Evolutionary conservation across 192 early-diverging fungal species (phyloP).

Genomic region (Backusella mclennaniae): DNA sequence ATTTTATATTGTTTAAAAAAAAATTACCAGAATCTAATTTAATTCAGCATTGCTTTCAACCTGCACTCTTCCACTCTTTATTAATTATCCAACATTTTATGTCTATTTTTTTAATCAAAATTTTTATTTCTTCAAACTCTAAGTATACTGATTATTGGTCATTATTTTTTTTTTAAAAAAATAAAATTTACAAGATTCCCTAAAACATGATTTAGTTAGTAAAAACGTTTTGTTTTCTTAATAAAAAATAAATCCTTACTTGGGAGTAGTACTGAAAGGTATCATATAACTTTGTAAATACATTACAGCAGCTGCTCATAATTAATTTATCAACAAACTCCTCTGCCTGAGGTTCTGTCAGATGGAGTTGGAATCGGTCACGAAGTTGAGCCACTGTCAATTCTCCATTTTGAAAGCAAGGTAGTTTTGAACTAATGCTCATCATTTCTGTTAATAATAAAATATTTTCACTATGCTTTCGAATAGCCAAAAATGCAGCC

Average conservation of each 20-base stretch:
- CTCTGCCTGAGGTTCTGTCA: constrained; percentile 85
- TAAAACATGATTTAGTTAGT: neutral
- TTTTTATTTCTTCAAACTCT: no score
- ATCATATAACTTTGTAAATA: constrained; percentile 95
- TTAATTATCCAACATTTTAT: no score
- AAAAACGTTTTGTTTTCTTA: neutral
- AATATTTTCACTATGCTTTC: constrained; percentile 87
- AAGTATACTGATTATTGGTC: no score
- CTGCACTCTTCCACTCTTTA: no score
- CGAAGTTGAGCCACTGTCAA: constrained; percentile 69
- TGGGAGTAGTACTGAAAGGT: constrained; percentile 97
- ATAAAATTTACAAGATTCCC: neutral
- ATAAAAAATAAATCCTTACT: constrained; percentile 23
- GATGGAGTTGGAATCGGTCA: constrained; percentile 80
- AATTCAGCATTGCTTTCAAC: no score
- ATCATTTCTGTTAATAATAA: constrained; percentile 92
- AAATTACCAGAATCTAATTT: no score
- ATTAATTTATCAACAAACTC: constrained; percentile 87
- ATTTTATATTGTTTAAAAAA: no score
- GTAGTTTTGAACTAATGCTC: constrained; percentile 76
- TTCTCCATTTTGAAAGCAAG: constrained; percentile 56
- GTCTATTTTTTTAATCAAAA: no score
- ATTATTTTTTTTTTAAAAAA: no score
- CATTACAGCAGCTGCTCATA: constrained; percentile 83
- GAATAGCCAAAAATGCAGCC: constrained; percentile 79